phyloP scores from a whole-genome alignment of 257 asterid genomes.

The Petrea volubilis region DNA sequence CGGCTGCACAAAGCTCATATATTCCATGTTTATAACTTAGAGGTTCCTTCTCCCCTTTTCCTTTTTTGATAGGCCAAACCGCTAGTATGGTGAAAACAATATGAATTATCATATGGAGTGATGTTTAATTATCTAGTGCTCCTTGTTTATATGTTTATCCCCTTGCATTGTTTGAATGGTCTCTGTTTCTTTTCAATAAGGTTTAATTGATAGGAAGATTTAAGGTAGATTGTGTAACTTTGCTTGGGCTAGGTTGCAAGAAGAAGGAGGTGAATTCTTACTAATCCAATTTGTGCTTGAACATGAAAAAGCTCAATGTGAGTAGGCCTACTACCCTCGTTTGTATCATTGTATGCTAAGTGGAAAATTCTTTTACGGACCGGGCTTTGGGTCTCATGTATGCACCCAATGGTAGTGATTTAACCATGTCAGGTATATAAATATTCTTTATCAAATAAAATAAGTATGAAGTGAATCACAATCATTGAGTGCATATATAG shows the following conservation, averaged over 20 bases:
- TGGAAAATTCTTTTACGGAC: no score
- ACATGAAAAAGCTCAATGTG: no score
- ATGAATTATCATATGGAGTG: not conserved
- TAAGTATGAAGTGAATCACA: no score
- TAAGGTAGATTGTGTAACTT: not conserved
- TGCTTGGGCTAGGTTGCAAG: not conserved
- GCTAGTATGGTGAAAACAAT: not conserved
- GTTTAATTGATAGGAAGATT: not conserved
- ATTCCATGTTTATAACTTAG: not conserved
- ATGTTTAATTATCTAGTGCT: not conserved
- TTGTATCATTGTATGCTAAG: no score
- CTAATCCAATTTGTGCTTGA: not conserved
- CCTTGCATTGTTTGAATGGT: not conserved
- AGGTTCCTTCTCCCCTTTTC: not conserved
- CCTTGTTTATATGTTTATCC: not conserved
- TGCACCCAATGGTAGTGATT: no score
- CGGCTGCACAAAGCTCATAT: not conserved
- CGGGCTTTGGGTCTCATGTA: no score
- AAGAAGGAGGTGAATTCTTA: not conserved
- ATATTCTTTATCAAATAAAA: no score
- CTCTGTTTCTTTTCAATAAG: not conserved
- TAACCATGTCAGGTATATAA: no score
- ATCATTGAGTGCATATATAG: no score
- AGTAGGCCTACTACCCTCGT: no score
- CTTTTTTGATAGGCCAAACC: not conserved